Base-by-base conservation (phyloP, 495 filamentous ascomycete genomes). In the Aspergillus heteromorphus region DNA sequence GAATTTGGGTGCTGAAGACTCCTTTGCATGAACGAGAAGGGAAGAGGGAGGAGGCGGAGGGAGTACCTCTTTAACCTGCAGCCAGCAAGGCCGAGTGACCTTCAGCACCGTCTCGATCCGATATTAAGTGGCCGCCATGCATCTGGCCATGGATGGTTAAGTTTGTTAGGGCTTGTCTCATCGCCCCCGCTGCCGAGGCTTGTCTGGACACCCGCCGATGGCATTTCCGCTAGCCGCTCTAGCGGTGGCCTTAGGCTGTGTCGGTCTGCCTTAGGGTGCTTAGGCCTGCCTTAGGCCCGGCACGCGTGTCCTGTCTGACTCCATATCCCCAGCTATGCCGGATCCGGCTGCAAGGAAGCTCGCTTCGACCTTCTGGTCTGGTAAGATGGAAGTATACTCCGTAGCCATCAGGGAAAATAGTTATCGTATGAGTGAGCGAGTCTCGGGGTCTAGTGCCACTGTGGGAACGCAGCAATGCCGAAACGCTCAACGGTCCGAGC, bases 311-410 rank as follows among this genome's bases (percentile, higher is more conserved):
- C 49, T 13, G 34, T 51, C 49, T 27, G 20, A 18, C 16, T 23
- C 40, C n/a, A 14, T 25, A 17, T 16, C 14, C n/a, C 18, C 36
- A 1, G 14, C 49, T 51, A 51, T 16, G 2, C 49, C 34, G n/a
- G 19, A 42, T 41, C 13, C 11, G 20, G 49, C 10, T 9, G 6
- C 14, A n/a, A n/a, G 14, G 14, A 18, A n/a, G 36, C 49, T 51
- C 49, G 49, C 49, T 51, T 51, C 49, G 34, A 51, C 49, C 49
- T 51, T 29, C 49, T 25, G 21, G 10, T 20, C 10, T 25, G 36
- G 36, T 34, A 14, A 34, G 31, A 34, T 34, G 31, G 4, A 34
- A 34, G 9, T 34, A 34, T 34, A 11, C 13, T 10, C 13, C n/a
- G n/a, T n/a, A n/a, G n/a, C 11, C 31, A 10, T 34, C 41, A 45